Conservation (phyloP, 176 grass and related monocot species). For the Triticum urartu region DNA sequence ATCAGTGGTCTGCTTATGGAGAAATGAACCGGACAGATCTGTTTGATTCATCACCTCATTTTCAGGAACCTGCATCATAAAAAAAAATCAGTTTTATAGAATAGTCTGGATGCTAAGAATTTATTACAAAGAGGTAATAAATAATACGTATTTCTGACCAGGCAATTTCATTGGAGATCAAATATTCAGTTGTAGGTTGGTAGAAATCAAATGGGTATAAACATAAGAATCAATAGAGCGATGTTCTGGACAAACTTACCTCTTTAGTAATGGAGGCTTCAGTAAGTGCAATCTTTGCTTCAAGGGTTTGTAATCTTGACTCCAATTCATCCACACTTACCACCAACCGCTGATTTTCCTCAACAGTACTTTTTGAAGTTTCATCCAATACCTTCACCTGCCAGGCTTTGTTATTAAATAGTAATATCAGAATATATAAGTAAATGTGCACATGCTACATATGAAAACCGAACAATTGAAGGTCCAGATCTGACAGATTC, state of each 20-base stretch:
- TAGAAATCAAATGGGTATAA: slow-evolving; percentile 12
- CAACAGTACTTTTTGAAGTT: slow-evolving; percentile 43
- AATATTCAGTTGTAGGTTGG: not conserved
- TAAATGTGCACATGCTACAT: slow-evolving; percentile 11
- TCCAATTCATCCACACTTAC: slow-evolving; percentile 57
- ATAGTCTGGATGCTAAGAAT: slow-evolving; percentile 1
- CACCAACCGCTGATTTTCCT: slow-evolving; percentile 55
- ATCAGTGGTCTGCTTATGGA: slow-evolving; percentile 22
- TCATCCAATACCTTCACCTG: slow-evolving; percentile 86
- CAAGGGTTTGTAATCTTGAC: slow-evolving; percentile 62
- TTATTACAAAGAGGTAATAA: not conserved
- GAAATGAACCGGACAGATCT: not conserved
- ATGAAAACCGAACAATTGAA: slow-evolving; percentile 4
- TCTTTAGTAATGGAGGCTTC: slow-evolving; percentile 36
- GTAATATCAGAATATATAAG: slow-evolving; percentile 62
- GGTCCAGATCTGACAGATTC: slow-evolving; percentile 18
- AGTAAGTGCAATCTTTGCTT: slow-evolving; percentile 43
- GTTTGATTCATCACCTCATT: slow-evolving; percentile 14
- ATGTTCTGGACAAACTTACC: slow-evolving; percentile 31
- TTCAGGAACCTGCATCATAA: slow-evolving; percentile 25
- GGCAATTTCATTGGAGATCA: not conserved
- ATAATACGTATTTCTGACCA: not conserved
- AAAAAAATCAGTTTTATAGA: slow-evolving; percentile 3
- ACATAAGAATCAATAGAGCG: not conserved
- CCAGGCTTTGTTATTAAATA: slow-evolving; percentile 74